These are phyloP conservation scores for Dispira simplex DNA, from an alignment of 192 early-diverging fungal species.

Conservation along the genomic window DNA sequence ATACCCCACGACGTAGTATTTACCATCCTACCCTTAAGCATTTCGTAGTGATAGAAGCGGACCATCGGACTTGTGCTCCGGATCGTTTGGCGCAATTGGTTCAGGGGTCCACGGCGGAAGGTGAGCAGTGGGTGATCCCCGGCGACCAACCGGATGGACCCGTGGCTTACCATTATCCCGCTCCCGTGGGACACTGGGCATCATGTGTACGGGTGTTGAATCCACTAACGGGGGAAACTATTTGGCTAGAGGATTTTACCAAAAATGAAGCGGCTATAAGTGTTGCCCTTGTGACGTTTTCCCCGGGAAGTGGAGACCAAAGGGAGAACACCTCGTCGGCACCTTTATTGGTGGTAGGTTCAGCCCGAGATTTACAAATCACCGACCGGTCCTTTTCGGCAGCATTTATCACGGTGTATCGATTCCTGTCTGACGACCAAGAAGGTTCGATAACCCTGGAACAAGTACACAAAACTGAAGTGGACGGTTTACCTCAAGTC, in stretches of 20 bases:
- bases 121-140: not conserved
- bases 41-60: constrained; percentile 83
- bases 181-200: not conserved
- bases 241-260: constrained; percentile 56
- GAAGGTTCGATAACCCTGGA: constrained; percentile 39
- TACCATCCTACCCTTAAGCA: constrained; percentile 54
- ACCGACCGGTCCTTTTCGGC: constrained; percentile 48
- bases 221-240: constrained; percentile 55
- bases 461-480: constrained; percentile 81
- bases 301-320: constrained; percentile 28
- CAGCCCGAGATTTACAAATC: constrained; percentile 49
- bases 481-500: constrained; percentile 47
- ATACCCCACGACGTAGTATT: constrained; percentile 75
- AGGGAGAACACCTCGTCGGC: too few relatives aligned
- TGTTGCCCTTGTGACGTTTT: constrained; percentile 48
- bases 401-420: constrained; percentile 62
- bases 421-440: constrained; percentile 31
- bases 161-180: not conserved
- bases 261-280: constrained; percentile 76
- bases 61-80: constrained; percentile 32
- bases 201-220: constrained; percentile 52
- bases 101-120: not conserved
- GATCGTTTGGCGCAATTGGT: not conserved
- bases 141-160: too few relatives aligned
- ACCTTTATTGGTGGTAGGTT: constrained; percentile 70